Conservation (phyloP, 2,329 filamentous ascomycete genomes). For the Neonectria neomacrospora region DNA sequence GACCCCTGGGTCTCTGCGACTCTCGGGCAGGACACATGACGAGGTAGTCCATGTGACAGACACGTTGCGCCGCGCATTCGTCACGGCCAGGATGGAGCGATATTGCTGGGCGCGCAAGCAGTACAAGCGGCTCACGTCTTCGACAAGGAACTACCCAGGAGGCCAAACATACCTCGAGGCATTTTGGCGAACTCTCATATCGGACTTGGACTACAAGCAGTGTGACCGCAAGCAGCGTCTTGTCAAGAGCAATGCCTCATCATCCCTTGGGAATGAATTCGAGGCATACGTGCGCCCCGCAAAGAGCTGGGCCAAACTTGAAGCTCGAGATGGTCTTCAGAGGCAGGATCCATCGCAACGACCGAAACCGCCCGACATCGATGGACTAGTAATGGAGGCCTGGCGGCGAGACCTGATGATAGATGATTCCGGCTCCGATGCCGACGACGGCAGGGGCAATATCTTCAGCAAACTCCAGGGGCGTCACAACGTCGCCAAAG, state of each 20-base stretch:
- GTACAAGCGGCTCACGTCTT: constrained; percentile 12
- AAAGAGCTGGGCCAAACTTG: not conserved
- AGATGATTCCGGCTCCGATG: not conserved
- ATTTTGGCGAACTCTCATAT: constrained; percentile 20
- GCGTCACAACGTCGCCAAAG: not conserved
- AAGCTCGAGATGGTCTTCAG: not conserved
- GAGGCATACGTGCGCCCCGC: constrained; percentile 13
- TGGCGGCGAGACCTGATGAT: constrained; percentile 8
- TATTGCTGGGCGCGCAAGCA: constrained; percentile 16
- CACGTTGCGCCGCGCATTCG: constrained; percentile 1
- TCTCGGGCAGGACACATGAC: constrained; percentile 3
- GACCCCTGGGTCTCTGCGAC: not conserved
- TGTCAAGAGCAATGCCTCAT: not conserved
- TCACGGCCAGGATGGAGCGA: constrained; percentile 10
- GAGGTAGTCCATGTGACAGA: constrained; percentile 16
- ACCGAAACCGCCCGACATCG: constrained; percentile 1
- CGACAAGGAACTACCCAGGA: not conserved
- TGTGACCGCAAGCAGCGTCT: not conserved
- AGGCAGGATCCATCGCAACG: not conserved
- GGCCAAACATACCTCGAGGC: constrained; percentile 14
- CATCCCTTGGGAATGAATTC: constrained; percentile 1
- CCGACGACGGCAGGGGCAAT: not conserved
- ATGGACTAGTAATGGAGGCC: constrained; percentile 6
- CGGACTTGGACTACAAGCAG: constrained; percentile 1
- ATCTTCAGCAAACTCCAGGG: constrained; percentile 10